A percentile compares a stretch with the other conserved stretches of the same genome.
Conservation (phyloP, 352 stramenopile species). For the Phytophthora idaei region DNA sequence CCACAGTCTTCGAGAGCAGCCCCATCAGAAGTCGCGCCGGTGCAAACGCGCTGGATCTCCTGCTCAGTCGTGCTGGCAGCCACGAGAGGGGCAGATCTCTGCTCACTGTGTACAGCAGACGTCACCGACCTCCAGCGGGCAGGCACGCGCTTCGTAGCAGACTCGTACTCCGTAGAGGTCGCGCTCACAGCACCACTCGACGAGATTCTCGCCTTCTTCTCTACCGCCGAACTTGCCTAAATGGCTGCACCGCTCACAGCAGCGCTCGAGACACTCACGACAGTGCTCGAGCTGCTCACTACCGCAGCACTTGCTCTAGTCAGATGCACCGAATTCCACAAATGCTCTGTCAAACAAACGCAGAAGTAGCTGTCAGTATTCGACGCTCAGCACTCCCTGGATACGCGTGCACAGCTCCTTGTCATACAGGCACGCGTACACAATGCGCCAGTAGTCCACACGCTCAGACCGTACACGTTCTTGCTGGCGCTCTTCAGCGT, state of each 20-base stretch:
- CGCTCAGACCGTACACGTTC: constrained; percentile 27
- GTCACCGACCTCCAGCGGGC: constrained; percentile 3
- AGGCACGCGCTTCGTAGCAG: background rate
- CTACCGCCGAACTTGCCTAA: constrained; percentile 5
- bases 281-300: constrained; percentile 11
- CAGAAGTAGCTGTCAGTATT: constrained; percentile 30
- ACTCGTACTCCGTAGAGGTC: constrained; percentile 5
- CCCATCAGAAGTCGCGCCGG: constrained; percentile 23
- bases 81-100: constrained; percentile 11
- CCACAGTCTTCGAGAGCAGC: constrained; percentile 21
- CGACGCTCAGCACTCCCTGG: constrained; percentile 28
- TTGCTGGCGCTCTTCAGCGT: constrained; percentile 46
- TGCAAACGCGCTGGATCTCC: constrained; percentile 46
- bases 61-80: constrained; percentile 28
- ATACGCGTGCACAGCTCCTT: constrained; percentile 41
- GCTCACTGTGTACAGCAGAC: constrained; percentile 2
- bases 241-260: constrained; percentile 12
- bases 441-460: constrained; percentile 31
- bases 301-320: constrained; percentile 7
- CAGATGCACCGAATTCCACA: constrained; percentile 19
- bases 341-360: constrained; percentile 27
- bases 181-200: constrained; percentile 1
- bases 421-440: constrained; percentile 62
- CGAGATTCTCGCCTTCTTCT: constrained; percentile 23
- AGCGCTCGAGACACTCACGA: constrained; percentile 9